These are phyloP conservation scores for Castanospermum australe DNA, from an alignment of 306 rosid species.

Conservation along the genomic window DNA sequence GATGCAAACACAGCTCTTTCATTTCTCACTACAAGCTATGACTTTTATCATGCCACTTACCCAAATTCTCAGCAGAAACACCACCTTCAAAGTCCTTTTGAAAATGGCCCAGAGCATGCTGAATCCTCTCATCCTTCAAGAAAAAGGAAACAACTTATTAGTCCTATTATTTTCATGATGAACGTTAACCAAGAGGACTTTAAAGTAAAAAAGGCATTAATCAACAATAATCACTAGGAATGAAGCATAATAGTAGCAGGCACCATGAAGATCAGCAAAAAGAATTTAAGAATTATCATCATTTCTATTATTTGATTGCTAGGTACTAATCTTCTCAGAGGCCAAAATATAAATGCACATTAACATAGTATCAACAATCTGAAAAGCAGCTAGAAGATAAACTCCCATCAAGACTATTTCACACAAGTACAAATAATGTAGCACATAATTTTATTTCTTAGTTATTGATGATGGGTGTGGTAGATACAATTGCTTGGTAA, in stretches of 20 bases:
- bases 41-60: conserved; percentile 48
- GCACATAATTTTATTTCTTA: neutral
- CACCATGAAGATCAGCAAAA: conserved; percentile 8
- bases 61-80: conserved; percentile 62
- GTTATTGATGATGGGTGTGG: neutral
- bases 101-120: conserved; percentile 68
- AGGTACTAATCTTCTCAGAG: neutral
- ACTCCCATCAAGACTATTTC: neutral
- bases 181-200: conserved; percentile 6
- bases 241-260: neutral
- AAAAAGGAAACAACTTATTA: conserved; percentile 25
- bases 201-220: neutral
- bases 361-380: conserved; percentile 9
- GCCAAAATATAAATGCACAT: neutral
- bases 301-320: neutral
- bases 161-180: conserved; percentile 4
- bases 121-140: conserved; percentile 61
- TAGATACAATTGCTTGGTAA: conserved; percentile 1
- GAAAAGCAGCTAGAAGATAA: conserved; percentile 9
- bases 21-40: conserved; percentile 32
- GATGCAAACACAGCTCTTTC: conserved; percentile 25
- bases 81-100: conserved; percentile 77
- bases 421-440: neutral
- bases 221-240: conserved; percentile 1
- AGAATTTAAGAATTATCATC: neutral